Percentiles rank a stretch among this genome's conserved stretches.
These are phyloP conservation scores for Nematocida homosporus DNA, from an alignment of 371 early-diverging fungal genomes.

Conservation along the genomic window DNA sequence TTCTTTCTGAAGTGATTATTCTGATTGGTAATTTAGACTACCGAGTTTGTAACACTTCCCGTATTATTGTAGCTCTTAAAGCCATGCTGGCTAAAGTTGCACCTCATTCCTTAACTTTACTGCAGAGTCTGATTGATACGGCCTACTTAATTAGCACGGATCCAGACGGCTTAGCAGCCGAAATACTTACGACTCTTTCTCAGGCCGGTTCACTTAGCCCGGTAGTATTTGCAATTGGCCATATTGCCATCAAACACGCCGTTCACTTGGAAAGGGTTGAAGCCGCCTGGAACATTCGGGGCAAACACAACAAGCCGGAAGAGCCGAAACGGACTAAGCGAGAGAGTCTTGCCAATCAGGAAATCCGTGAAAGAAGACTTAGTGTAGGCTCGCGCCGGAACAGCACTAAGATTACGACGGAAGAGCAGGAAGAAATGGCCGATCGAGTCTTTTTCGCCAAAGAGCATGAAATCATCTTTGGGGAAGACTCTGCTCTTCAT, in stretches of 20 bases:
- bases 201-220: neutral
- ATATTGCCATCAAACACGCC: conserved; percentile 61
- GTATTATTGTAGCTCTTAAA: neutral
- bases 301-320: conserved; percentile 9
- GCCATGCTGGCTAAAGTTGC: neutral
- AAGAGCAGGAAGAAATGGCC: conserved; percentile 66
- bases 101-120: conserved; percentile 1
- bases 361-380: conserved; percentile 64
- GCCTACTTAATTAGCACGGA: conserved; percentile 27
- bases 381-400: conserved; percentile 61
- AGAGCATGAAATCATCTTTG: conserved; percentile 67
- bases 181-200: conserved; percentile 25
- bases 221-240: conserved; percentile 58
- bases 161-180: conserved; percentile 36
- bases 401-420: conserved; percentile 48
- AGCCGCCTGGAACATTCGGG: conserved; percentile 48
- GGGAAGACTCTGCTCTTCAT: conserved; percentile 47
- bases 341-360: conserved; percentile 11
- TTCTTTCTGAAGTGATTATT: conserved; percentile 7
- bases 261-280: conserved; percentile 64
- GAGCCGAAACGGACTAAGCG: neutral
- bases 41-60: conserved; percentile 25
- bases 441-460: conserved; percentile 66
- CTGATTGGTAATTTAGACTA: conserved; percentile 51
- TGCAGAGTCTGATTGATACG: conserved; percentile 40